A percentile compares a stretch with the other conserved stretches of the same genome.
Evolutionary conservation across 2,329 filamentous ascomycete species (phyloP).

Genomic region (Byssoonygena ceratinophila): DNA sequence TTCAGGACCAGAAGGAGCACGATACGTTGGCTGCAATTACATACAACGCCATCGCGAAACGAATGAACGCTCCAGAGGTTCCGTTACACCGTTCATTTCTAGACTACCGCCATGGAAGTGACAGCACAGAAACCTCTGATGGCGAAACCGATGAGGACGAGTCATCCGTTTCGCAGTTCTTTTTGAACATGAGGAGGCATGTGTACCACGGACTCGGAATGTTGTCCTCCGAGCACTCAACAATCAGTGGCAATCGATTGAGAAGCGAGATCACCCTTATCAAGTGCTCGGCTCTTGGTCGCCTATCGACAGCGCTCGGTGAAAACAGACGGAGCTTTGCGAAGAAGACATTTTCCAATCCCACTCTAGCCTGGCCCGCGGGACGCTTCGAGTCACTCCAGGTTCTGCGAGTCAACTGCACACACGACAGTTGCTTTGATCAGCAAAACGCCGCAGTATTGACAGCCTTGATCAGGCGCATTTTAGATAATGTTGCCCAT

Average conservation of each 20-base stretch:
- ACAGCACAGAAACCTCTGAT: conserved; percentile 8
- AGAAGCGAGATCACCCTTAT: conserved; percentile 6
- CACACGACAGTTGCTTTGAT: conserved; percentile 12
- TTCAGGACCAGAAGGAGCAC: conserved; percentile 12
- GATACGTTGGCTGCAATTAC: conserved; percentile 10
- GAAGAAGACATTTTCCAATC: not conserved
- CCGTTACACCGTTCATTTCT: conserved; percentile 8
- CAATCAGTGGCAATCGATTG: not conserved
- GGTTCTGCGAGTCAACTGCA: conserved; percentile 3
- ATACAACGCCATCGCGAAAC: conserved; percentile 11
- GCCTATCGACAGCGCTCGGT: not conserved
- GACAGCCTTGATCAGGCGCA: conserved; percentile 5
- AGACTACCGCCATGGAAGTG: conserved; percentile 9
- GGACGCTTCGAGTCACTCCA: conserved; percentile 3
- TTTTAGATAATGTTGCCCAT: conserved; percentile 7
- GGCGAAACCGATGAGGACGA: conserved; percentile 6
- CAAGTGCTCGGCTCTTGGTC: conserved; percentile 6
- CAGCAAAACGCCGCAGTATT: conserved; percentile 6
- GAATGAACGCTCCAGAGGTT: conserved; percentile 11
- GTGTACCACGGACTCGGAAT: conserved; percentile 7
- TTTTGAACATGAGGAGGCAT: conserved; percentile 10
- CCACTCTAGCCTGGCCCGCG: conserved; percentile 6
- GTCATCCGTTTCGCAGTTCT: conserved; percentile 5
- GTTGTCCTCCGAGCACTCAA: not conserved
- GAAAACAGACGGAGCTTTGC: conserved; percentile 6